phyloP scores from a whole-genome alignment of 768 basidiomycete species.

The Suillus variegatus region DNA sequence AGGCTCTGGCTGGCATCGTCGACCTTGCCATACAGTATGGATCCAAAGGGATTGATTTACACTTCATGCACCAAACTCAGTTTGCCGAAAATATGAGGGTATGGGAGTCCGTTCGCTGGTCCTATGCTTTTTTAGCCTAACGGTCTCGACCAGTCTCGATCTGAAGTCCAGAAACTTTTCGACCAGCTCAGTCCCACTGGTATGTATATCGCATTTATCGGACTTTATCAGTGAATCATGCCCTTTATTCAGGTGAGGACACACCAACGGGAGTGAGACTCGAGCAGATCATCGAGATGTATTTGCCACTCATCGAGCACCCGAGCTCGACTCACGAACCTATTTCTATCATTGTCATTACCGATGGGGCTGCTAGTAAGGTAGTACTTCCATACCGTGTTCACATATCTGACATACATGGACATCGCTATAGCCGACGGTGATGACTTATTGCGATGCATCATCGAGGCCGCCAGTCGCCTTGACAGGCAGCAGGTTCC shows the following conservation, averaged over 20 bases:
- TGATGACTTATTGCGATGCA: conserved; percentile 25
- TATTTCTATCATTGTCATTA: conserved; percentile 38
- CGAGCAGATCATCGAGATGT: conserved; percentile 36
- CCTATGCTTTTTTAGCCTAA: background rate
- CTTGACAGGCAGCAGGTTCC: conserved; percentile 38
- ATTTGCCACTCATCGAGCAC: conserved; percentile 35
- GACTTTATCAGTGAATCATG: conserved; percentile 5
- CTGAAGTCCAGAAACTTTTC: conserved; percentile 26
- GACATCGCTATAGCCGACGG: conserved; percentile 24
- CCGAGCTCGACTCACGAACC: conserved; percentile 34
- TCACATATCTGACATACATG: conserved; percentile 9
- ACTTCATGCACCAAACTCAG: conserved; percentile 40
- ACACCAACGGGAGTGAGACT: conserved; percentile 42
- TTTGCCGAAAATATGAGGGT: conserved; percentile 32
- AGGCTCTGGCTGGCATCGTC: conserved; percentile 43
- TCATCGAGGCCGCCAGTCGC: conserved; percentile 39
- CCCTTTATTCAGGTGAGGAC: conserved; percentile 26
- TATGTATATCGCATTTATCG: conserved; percentile 8
- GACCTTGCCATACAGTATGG: conserved; percentile 38
- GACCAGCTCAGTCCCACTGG: conserved; percentile 27
- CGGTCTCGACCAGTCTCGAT: conserved; percentile 18
- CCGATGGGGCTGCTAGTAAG: conserved; percentile 42
- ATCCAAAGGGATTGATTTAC: conserved; percentile 41
- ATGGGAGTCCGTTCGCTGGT: background rate
- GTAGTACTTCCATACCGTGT: conserved; percentile 8